Evolutionary conservation across 208 protist species (phyloP), one percentile per base, ranked within the genome.

Genomic region (Herpetomonas samuelpessoai): DNA sequence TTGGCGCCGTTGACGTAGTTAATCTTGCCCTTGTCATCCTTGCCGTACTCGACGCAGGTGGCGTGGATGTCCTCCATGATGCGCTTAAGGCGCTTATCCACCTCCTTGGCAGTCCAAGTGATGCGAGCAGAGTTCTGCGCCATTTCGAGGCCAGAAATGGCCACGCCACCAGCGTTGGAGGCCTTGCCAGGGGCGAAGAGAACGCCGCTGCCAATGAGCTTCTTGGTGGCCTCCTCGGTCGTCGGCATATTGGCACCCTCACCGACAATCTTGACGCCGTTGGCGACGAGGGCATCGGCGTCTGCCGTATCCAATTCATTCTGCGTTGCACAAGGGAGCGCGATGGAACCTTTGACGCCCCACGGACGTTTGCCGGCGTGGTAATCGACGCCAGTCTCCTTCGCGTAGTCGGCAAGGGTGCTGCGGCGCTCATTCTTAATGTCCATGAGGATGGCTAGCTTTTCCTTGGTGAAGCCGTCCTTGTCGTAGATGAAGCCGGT

Each of bases 181-280:
- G 93, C 94, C 81, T 98, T 98, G 52, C 82, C 94, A 22, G 96
- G 96, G 7, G 74, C 88, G 58, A 92, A 98, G 48, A 81, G 26
- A 14, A 97, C 63, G 39, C 82, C 79, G 1, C 55, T 58, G 19
- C 72, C 60, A n/a, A 76, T 56, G 49, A 94, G 63, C 19, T 75
- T 38, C 31, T 83, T 66, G 31, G 93, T 92, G 19, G 93, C 93
- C 48, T 96, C 91, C 45, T 68, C 47, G 2, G 76, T 94, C 26
- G 74, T 87, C 2, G 88, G 88, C 95, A 98, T 98, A 74, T 98
- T 98, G 19, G 92, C 87, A 14, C 92, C 91, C 68, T 98, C 95
- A 9, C 74, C 81, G 9, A 98, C 90, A n/a, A 78, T 54, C 50
- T 69, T 83, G 19, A 83, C 65, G 46, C 93, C 93, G 72, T 86